A percentile compares a stretch with the other conserved stretches of the same genome.
Conservation (phyloP, 2,329 filamentous ascomycete species). For the Rhynchosporium graminicola region DNA sequence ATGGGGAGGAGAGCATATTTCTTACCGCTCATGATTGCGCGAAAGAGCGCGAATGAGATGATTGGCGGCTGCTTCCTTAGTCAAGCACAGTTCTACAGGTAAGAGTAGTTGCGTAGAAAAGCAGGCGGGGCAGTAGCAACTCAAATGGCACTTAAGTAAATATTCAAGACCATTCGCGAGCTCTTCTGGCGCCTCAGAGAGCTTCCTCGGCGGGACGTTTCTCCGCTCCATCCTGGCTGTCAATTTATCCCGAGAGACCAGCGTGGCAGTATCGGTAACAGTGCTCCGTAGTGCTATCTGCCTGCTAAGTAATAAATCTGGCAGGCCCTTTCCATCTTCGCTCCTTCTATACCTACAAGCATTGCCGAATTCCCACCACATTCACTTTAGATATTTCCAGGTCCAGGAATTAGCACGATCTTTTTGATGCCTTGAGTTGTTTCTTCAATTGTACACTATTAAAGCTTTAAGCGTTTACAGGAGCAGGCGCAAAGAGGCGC, state of each 20-base stretch:
- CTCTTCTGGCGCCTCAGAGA: neutral
- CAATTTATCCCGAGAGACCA: constrained; percentile 24
- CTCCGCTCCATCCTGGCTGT: constrained; percentile 5
- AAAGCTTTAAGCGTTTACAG: constrained; percentile 16
- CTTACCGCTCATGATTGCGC: constrained; percentile 48
- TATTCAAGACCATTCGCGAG: no score
- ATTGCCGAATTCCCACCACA: constrained; percentile 5
- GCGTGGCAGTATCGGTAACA: constrained; percentile 25
- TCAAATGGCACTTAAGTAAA: neutral
- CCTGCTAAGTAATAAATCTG: constrained; percentile 24
- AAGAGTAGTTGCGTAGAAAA: neutral
- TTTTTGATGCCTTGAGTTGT: constrained; percentile 22
- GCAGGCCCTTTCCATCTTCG: constrained; percentile 16
- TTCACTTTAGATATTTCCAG: constrained; percentile 16
- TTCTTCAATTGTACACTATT: constrained; percentile 22
- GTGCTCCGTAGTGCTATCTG: neutral
- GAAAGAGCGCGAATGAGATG: neutral
- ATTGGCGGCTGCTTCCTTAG: neutral
- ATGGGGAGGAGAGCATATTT: constrained; percentile 68
- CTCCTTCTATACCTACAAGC: constrained; percentile 9
- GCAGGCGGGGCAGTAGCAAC: neutral
- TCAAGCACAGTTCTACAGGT: constrained; percentile 2
- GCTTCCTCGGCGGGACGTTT: neutral
- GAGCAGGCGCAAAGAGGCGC: constrained; percentile 32
- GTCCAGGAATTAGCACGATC: constrained; percentile 26